phyloP scores from a whole-genome alignment of 1,139 yeast genomes.

The Meyerozyma carpophila region DNA sequence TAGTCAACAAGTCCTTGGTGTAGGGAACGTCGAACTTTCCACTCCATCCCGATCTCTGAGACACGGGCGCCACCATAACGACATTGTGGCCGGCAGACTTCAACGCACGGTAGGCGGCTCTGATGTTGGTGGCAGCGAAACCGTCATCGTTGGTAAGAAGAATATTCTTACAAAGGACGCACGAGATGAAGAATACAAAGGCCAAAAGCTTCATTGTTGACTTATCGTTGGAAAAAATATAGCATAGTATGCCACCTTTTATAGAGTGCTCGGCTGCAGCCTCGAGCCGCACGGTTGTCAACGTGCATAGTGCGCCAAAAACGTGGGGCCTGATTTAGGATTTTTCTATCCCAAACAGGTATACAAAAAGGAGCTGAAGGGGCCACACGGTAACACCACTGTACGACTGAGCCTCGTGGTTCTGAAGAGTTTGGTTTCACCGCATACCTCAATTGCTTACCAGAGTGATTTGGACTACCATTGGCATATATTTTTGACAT shows the following conservation, averaged over 20 bases:
- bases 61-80: conserved; percentile 28
- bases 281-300: conserved; percentile 1
- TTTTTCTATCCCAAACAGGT: neutral
- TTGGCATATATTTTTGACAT: neutral
- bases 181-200: conserved; percentile 1
- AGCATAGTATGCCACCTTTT: neutral
- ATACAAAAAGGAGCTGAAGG: neutral
- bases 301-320: neutral
- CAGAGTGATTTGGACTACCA: neutral
- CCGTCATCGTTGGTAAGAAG: conserved; percentile 30
- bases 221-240: neutral
- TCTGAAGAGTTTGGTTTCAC: neutral
- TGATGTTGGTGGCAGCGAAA: conserved; percentile 27
- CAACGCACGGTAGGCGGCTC: conserved; percentile 28
- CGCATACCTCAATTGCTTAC: neutral
- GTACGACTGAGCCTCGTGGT: neutral
- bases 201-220: neutral
- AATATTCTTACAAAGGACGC: conserved; percentile 16
- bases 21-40: conserved; percentile 27
- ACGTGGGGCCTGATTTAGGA: neutral
- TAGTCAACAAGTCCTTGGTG: conserved; percentile 32
- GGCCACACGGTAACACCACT: neutral
- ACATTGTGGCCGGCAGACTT: conserved; percentile 24
- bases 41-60: conserved; percentile 25
- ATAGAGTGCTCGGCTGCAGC: neutral